A percentile compares a stretch with the other conserved stretches of the same genome.
Conservation (phyloP, 345 rosid genomes). For the Arabis alpina region DNA sequence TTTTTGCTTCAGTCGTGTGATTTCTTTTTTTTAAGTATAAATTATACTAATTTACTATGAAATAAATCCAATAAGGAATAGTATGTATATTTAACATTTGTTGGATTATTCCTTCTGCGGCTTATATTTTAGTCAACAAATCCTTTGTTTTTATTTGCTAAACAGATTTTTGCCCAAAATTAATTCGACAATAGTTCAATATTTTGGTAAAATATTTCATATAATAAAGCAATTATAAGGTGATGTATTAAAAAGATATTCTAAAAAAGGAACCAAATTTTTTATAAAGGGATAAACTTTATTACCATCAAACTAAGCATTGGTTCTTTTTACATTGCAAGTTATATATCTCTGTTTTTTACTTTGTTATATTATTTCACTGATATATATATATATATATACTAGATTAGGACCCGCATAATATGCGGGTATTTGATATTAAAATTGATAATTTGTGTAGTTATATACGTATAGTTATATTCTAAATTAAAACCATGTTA, state of each 20-base stretch:
- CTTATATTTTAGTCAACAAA: neutral
- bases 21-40: neutral
- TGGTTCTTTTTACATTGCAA: constrained; percentile 15
- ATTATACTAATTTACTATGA: neutral
- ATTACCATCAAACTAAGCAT: neutral
- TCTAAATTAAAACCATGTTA: too few relatives aligned
- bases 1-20: constrained; percentile 12
- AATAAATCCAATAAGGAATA: neutral
- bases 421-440: too few relatives aligned
- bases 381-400: too few relatives aligned
- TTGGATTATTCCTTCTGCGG: neutral
- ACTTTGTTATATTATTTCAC: neutral
- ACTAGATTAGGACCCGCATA: too few relatives aligned
- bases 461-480: too few relatives aligned
- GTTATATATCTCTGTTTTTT: neutral
- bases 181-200: neutral
- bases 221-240: constrained; percentile 5
- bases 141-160: neutral
- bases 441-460: too few relatives aligned
- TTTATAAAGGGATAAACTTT: constrained; percentile 11
- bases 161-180: constrained; percentile 7
- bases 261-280: constrained; percentile 7
- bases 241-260: constrained; percentile 21
- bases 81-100: neutral
- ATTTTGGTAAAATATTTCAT: constrained; percentile 18